These are phyloP conservation scores for Dichomitus squalens DNA, from an alignment of 1,284 basidiomycete genomes.

Conservation along the genomic window DNA sequence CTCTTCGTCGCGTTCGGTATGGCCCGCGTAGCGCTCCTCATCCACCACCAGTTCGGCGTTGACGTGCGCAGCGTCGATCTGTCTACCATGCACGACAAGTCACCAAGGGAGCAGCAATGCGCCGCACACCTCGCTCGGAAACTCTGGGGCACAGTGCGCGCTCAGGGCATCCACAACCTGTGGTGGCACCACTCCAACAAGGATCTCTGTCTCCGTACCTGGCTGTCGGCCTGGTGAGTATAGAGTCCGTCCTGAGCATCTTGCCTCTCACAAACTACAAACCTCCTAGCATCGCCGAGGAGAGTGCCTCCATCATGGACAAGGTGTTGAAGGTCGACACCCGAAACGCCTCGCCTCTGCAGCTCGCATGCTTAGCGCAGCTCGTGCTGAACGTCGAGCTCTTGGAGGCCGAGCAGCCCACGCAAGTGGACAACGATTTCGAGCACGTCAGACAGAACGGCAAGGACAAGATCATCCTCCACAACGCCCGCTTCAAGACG, in stretches of 20 bases:
- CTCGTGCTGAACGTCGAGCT: constrained; percentile 24
- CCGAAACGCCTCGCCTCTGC: not conserved
- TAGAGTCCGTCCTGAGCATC: not conserved
- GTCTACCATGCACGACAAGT: not conserved
- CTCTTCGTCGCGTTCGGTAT: not conserved
- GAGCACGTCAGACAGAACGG: not conserved
- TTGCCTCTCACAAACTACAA: not conserved
- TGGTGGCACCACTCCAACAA: not conserved
- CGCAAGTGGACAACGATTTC: constrained; percentile 30
- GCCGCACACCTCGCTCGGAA: not conserved
- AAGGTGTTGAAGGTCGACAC: not conserved
- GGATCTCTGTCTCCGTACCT: not conserved
- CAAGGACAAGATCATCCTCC: constrained; percentile 15
- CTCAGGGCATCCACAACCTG: not conserved
- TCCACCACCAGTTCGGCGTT: not conserved
- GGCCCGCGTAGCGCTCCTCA: not conserved
- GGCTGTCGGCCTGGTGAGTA: not conserved
- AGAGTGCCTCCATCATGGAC: not conserved
- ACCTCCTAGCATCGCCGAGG: not conserved
- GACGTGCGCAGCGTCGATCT: constrained; percentile 1
- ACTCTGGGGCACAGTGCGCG: not conserved
- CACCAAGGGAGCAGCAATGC: not conserved
- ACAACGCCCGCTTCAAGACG: constrained; percentile 27
- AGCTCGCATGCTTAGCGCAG: constrained; percentile 22
- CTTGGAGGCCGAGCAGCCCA: constrained; percentile 28